Base-by-base conservation (phyloP, 768 basidiomycete genomes). In the Russula sp. region DNA sequence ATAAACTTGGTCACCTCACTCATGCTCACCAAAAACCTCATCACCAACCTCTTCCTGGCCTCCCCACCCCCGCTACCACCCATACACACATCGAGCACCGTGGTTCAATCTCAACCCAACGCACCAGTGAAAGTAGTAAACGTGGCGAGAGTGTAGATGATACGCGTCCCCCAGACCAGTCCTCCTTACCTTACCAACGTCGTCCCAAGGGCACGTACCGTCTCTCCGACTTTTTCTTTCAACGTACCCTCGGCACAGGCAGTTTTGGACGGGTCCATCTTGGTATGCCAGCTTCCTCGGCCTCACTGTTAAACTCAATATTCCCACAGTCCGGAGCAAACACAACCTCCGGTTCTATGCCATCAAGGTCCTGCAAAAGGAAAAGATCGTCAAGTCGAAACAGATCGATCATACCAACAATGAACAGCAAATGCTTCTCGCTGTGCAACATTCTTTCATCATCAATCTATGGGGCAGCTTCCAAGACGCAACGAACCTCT, bases 391-490 rank as follows among this genome's bases (percentile, higher is more conserved):
- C 59, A 84, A 82, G 68, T 84, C 92, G 75, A 97, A 98, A 77
- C 97, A 99, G 73, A 85, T 98, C 55, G 93, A 98, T 71, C 97
- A 99, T 70, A 98, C 97, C 49, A 97, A 95, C 73, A 94, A 91
- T 69, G 97, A 99, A 75, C 88, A 93, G 69, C 79, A 79, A 54
- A 94, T 98, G 75, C 84, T 99, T 42, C 83, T 86, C 53, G 81
- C 82, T 27, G 88, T 97, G 5, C 86, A 92, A 62, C 93, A 98
- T 73, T 88, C 94, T 2, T 93, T 98, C 75, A 91, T 98, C 69
- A 85, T 98, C 77, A 98, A 95, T 73, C 84, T 98, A 5, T 98
- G 94, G 94, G 95, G 95, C 39, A 84, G 87, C 4, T 95, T 95
- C 73, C 97, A 98, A 71, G 97, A 98, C 71, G 74, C 84, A 39